These are phyloP conservation scores for Trichophyton benhamiae DNA, from an alignment of 2,329 filamentous ascomycete species.

Conservation along the genomic window DNA sequence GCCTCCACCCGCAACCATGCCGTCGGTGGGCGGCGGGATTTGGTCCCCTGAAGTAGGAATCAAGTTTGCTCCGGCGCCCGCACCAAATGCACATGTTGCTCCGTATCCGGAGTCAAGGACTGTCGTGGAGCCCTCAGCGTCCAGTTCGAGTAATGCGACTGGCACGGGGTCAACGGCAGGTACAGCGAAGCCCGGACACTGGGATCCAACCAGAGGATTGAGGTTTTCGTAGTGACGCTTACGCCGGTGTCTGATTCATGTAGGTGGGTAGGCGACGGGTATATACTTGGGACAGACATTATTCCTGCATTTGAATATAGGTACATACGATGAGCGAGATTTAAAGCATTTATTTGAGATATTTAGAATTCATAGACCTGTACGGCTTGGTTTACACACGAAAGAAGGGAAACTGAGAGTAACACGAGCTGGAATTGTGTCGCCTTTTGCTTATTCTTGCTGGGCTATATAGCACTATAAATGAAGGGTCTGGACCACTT, in stretches of 20 bases:
- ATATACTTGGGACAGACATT: not conserved
- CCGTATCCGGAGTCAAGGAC: slow-evolving; percentile 6
- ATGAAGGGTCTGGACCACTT: not conserved
- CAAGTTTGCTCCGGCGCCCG: slow-evolving; percentile 49
- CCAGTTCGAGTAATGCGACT: slow-evolving; percentile 5
- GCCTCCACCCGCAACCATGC: slow-evolving; percentile 7
- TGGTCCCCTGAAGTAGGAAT: slow-evolving; percentile 78
- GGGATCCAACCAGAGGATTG: slow-evolving; percentile 49
- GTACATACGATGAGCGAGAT: not conserved
- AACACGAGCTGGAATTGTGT: not conserved
- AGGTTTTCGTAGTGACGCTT: slow-evolving; percentile 33
- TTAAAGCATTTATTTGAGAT: not conserved
- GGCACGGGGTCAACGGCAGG: not conserved
- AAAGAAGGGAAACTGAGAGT: not conserved
- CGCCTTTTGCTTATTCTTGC: not conserved
- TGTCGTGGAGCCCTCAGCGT: slow-evolving; percentile 15
- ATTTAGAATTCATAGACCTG: not conserved
- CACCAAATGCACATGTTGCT: slow-evolving; percentile 4
- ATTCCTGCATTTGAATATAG: not conserved
- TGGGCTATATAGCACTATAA: not conserved
- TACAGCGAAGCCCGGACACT: slow-evolving; percentile 32
- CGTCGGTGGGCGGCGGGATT: slow-evolving; percentile 39
- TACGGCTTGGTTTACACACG: too few species aligned
- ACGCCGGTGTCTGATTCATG: too few species aligned
- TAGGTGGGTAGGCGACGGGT: not conserved